phyloP scores from a whole-genome alignment of 169 alveolate genomes.

The Babesia ovata region DNA sequence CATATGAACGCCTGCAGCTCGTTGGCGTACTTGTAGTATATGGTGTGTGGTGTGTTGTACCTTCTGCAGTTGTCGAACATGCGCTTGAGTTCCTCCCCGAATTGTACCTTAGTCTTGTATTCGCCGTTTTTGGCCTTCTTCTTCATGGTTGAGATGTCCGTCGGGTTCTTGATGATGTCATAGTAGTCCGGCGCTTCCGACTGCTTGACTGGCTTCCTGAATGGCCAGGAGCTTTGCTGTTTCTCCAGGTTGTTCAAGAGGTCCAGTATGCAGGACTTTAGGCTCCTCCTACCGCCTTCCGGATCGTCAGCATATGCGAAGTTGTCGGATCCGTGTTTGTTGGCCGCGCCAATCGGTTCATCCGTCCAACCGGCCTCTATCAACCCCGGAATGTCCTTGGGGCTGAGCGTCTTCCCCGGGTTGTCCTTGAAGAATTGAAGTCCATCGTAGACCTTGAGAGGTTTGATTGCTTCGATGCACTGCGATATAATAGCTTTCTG shows the following conservation, averaged over 20 bases:
- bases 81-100: slow-evolving; percentile 91
- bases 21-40: slow-evolving; percentile 95
- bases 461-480: slow-evolving; percentile 83
- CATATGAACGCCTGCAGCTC: slow-evolving; percentile 90
- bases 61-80: slow-evolving; percentile 94
- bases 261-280: slow-evolving; percentile 82
- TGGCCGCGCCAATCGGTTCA: slow-evolving; percentile 54
- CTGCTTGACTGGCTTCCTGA: slow-evolving; percentile 93
- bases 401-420: slow-evolving; percentile 54
- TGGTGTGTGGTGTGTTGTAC: slow-evolving; percentile 92
- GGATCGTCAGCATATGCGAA: slow-evolving; percentile 14
- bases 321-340: slow-evolving; percentile 18
- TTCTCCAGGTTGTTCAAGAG: slow-evolving; percentile 78
- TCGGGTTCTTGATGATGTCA: slow-evolving; percentile 94
- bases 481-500: slow-evolving; percentile 87
- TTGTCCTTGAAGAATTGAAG: slow-evolving; percentile 71
- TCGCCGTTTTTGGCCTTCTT: slow-evolving; percentile 88
- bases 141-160: slow-evolving; percentile 92
- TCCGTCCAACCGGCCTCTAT: slow-evolving; percentile 91
- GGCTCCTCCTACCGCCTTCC: slow-evolving; percentile 31
- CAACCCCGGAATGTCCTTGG: slow-evolving; percentile 90
- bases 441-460: slow-evolving; percentile 84
- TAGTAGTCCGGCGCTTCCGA: slow-evolving; percentile 97
- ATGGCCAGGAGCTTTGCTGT: slow-evolving; percentile 92
- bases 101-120: slow-evolving; percentile 86